Base-by-base conservation (phyloP, 495 filamentous ascomycete species). In the Trichoderma parareesei region DNA sequence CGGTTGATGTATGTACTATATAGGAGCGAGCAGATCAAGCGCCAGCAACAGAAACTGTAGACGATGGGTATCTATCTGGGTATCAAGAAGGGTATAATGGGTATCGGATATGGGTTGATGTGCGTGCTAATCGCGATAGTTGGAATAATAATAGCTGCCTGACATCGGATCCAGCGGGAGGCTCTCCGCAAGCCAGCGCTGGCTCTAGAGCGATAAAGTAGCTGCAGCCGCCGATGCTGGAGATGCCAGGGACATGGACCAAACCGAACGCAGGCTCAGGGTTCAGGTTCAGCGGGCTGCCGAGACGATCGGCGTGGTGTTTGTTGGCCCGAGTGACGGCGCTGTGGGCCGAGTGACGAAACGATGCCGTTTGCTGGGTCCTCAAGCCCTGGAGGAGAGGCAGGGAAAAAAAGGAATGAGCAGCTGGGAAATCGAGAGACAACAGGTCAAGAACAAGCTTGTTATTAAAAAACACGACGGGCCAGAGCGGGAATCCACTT, bases 331-430 rank as follows among this genome's bases (percentile, higher is more conserved):
- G 6, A 14, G 53, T 35, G 9, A 41, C 40, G 40, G 40, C 6
- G 6, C 40, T 41, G 53, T 57, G 53, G 53, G 37, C 27, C 53
- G 53, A 37, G 53, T 57, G 53, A 57, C 53, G 53, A 57, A 57
- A 57, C 18, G 53, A 57, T 57, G 53, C 53, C 27, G 53, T 57
- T 57, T 35, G 44, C 44, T 48, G 7, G 16, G 44, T 27, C 27
- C 27, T 27, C 27, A 2, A 27, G 27, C 27, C 27, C 27, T 27
- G 27, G 27, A 27, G 27, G 27, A 27, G 27, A 27, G 27, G 27
- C 27, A 18, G 44, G 7, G 11, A 6, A 20, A 37, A 37, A n/a
- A 37, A 35, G 53, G 53, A 57, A 57, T 57, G 53, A 3, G 53
- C 27, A 57, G 53, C 53, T 27, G 37, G 13, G 27, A 41, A 41